Conservation (phyloP, 352 stramenopile species). For the Globisporangium middletonii region DNA sequence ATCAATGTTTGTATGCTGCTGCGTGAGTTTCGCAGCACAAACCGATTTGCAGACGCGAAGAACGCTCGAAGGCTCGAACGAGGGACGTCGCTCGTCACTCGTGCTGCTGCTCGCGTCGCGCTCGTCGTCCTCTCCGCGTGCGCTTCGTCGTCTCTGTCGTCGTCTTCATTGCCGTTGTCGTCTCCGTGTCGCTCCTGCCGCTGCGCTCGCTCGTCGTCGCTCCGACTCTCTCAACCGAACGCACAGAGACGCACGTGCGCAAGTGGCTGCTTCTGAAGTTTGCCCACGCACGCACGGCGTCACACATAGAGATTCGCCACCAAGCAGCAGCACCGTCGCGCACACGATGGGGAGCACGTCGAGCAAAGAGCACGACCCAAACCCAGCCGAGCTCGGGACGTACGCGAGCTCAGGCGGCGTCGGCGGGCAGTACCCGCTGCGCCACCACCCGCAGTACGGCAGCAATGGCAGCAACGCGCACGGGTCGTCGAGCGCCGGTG, state of each 20-base stretch:
- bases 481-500: conserved; percentile 1
- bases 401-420: conserved; percentile 27
- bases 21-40: too few relatives aligned
- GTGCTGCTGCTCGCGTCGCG: too few relatives aligned
- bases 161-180: too few relatives aligned
- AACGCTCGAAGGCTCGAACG: too few relatives aligned
- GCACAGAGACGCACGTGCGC: not conserved
- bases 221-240: not conserved
- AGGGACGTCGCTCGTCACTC: too few relatives aligned
- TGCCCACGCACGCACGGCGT: not conserved
- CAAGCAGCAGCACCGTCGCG: not conserved
- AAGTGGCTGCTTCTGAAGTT: not conserved
- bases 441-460: conserved; percentile 60
- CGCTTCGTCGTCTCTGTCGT: too few relatives aligned
- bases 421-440: conserved; percentile 47
- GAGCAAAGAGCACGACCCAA: conserved; percentile 77
- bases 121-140: too few relatives aligned
- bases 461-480: conserved; percentile 9
- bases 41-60: too few relatives aligned
- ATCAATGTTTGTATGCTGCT: too few relatives aligned
- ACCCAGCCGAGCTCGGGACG: conserved; percentile 70
- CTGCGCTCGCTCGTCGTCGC: too few relatives aligned
- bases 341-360: conserved; percentile 69
- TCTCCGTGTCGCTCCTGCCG: too few relatives aligned
- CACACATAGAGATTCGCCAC: not conserved